Percentiles rank a stretch among this genome's conserved stretches.
These are phyloP conservation scores for Podaxis sp. DNA, from an alignment of 768 basidiomycete genomes.

Conservation along the genomic window DNA sequence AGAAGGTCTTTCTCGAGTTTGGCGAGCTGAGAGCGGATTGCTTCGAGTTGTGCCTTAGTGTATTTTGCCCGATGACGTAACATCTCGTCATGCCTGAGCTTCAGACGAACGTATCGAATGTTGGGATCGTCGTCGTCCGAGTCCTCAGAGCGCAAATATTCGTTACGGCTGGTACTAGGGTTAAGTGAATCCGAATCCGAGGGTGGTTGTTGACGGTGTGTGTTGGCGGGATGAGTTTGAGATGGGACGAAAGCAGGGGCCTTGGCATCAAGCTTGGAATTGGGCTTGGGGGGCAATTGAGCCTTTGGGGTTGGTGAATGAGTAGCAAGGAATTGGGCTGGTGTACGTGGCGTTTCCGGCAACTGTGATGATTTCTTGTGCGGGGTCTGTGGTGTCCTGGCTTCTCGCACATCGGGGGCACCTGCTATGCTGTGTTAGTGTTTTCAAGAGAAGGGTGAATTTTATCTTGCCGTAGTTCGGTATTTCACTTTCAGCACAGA, in stretches of 20 bases:
- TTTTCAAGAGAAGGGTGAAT: not conserved
- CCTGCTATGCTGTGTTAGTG: constrained; percentile 1
- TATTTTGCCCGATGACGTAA: constrained; percentile 28
- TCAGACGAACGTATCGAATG: constrained; percentile 60
- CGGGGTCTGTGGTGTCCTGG: constrained; percentile 16
- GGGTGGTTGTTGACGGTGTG: not conserved
- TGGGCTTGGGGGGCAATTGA: constrained; percentile 20
- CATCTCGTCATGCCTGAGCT: constrained; percentile 54
- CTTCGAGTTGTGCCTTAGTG: constrained; percentile 27
- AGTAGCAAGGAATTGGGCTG: constrained; percentile 29
- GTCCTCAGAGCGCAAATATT: not conserved
- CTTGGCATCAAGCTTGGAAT: constrained; percentile 35
- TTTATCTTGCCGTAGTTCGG: constrained; percentile 35
- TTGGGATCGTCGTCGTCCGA: constrained; percentile 56
- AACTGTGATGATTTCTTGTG: constrained; percentile 18
- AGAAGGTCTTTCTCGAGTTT: constrained; percentile 58
- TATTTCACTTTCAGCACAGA: constrained; percentile 63
- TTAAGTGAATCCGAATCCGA: not conserved
- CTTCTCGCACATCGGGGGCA: constrained; percentile 6
- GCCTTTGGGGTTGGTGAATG: constrained; percentile 21
- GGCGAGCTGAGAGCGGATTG: constrained; percentile 45
- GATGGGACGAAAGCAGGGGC: constrained; percentile 38
- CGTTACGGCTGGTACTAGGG: too few relatives aligned
- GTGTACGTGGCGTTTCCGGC: constrained; percentile 35
- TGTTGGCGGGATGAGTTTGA: not conserved